A percentile compares a stretch with the other conserved stretches of the same genome.
phyloP scores from a whole-genome alignment of 1,284 basidiomycete genomes.

The Hemileia vastatrix region DNA sequence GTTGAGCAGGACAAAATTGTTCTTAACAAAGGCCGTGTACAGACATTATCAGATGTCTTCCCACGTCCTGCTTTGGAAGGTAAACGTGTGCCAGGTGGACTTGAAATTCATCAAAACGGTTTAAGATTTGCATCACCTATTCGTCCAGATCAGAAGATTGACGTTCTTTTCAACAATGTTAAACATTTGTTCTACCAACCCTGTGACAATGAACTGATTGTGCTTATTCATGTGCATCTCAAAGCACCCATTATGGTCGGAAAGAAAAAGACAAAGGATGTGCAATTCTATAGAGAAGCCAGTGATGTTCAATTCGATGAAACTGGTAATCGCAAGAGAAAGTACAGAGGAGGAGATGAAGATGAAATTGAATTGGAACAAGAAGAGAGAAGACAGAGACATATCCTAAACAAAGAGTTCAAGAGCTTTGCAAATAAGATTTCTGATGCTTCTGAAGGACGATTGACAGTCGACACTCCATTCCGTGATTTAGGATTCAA shows the following conservation, averaged over 20 bases:
- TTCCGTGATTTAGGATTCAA: conserved; percentile 96
- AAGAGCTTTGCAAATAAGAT: conserved; percentile 87
- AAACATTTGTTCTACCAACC: conserved; percentile 99
- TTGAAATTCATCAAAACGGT: conserved; percentile 98
- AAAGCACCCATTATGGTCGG: conserved; percentile 96
- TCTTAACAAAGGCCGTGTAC: conserved; percentile 63
- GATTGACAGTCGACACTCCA: conserved; percentile 85
- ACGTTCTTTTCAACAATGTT: conserved; percentile 91
- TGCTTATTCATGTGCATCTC: conserved; percentile 87
- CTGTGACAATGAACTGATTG: conserved; percentile 89
- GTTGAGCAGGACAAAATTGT: conserved; percentile 83
- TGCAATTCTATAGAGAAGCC: conserved; percentile 98
- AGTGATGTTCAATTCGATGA: conserved; percentile 97
- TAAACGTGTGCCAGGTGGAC: conserved; percentile 86
- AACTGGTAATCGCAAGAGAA: conserved; percentile 95
- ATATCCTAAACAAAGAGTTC: conserved; percentile 88
- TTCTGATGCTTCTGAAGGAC: conserved; percentile 74
- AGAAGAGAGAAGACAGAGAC: conserved; percentile 80
- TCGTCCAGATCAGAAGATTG: conserved; percentile 72
- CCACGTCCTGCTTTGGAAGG: conserved; percentile 85
- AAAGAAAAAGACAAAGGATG: conserved; percentile 96
- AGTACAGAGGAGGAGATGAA: conserved; percentile 94
- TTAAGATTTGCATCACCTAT: conserved; percentile 75
- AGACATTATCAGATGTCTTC: conserved; percentile 87
- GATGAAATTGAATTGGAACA: conserved; percentile 99